Base-by-base conservation (phyloP, 208 protist genomes). In the Leishmania tarentolae region DNA sequence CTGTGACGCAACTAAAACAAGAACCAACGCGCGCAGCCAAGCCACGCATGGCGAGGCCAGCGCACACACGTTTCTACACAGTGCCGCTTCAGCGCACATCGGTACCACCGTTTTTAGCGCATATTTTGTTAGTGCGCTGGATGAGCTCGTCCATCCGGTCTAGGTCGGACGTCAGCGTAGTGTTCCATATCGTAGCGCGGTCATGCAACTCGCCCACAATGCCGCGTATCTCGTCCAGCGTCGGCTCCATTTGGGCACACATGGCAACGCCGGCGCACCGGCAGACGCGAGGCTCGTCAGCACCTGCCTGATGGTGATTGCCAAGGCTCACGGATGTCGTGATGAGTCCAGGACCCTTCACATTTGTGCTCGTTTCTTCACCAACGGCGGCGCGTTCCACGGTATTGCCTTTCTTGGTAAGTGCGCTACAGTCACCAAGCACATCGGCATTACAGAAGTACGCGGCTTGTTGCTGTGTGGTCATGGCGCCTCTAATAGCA, bases 191-290 rank as follows among this genome's bases (percentile, higher is more conserved):
- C 37, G 76, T n/a, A 9, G 73, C 80, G 59, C 77, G 75, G 28
- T 75, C 80, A 40, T 73, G 75, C 80, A 84, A 47, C 57, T 76
- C 73, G 44, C 70, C 69, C 56, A 79, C 80, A 7, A 79, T 61
- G 9, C 77, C 57, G 57, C 35, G 73, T 71, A 84, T 47, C 61
- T 78, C 74, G 63, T 42, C 73, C 6, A 76, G 42, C 15, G 31
- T 53, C 24, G 73, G 73, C 56, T 78, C 76, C 4, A 84, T 52
- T 7, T n/a, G 56, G 8, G 19, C 21, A 40, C 19, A 72, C 42
- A 78, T 46, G 11, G 50, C 37, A 50, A 56, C 47, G 44, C 76
- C 69, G 46, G 66, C 56, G 5, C 69, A 13, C 0, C 65, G 63
- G 35, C 6, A 44, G 63, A 44, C 63, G 56, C 24, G 56, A 61